Conservation (phyloP, 1,284 basidiomycete species). For the Tilletia setariae region DNA sequence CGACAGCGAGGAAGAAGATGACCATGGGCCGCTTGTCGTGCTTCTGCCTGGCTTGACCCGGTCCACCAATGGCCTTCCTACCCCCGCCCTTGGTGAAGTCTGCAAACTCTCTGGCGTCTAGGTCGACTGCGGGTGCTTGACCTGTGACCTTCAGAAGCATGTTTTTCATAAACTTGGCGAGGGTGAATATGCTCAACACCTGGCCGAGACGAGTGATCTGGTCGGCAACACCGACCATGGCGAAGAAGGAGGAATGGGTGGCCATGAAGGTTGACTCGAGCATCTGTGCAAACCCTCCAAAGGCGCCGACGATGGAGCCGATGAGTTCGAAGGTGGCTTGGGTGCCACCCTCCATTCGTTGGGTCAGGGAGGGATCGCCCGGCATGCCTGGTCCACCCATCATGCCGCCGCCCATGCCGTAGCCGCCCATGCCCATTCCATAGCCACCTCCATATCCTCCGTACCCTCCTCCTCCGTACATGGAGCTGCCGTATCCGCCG, state of each 20-base stretch:
- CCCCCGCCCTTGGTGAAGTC: conserved; percentile 38
- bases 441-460: conserved; percentile 38
- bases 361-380: conserved; percentile 65
- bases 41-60: conserved; percentile 14
- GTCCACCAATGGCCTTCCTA: conserved; percentile 23
- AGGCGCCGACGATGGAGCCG: conserved; percentile 91
- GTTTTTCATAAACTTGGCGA: conserved; percentile 73
- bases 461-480: conserved; percentile 34
- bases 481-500: conserved; percentile 23
- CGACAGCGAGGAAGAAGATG: conserved; percentile 89
- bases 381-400: conserved; percentile 44
- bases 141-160: conserved; percentile 41
- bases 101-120: conserved; percentile 47
- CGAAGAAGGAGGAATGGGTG: conserved; percentile 95
- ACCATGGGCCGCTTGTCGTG: conserved; percentile 77
- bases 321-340: conserved; percentile 89
- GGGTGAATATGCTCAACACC: conserved; percentile 80
- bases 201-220: conserved; percentile 90
- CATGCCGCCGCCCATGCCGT: conserved; percentile 32
- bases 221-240: conserved; percentile 96
- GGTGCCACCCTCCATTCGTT: conserved; percentile 82
- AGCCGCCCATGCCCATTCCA: conserved; percentile 32
- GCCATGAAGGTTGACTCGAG: conserved; percentile 98
- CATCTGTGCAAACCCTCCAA: conserved; percentile 94
- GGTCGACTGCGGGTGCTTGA: conserved; percentile 38